Conservation (phyloP, 331 rosid species). For the Pyracantha coccinea region DNA sequence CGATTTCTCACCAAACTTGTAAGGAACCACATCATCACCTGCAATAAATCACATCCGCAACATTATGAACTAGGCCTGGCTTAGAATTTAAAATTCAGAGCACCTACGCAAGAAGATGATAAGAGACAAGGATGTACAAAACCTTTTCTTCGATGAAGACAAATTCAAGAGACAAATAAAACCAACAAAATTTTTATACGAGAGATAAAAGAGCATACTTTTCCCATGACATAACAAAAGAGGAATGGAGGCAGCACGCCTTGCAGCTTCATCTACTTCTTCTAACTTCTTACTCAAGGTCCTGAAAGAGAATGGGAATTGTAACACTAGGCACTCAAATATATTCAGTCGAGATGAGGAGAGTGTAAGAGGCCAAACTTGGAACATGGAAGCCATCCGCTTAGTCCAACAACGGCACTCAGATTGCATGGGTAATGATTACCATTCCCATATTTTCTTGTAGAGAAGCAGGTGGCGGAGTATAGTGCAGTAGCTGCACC, state of each 20-base stretch:
- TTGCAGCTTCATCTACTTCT: conserved; percentile 51
- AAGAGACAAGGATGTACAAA: background rate
- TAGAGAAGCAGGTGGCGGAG: conserved; percentile 66
- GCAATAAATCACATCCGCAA: conserved; percentile 16
- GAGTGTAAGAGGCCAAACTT: conserved; percentile 41
- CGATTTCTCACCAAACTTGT: conserved; percentile 85
- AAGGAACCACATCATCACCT: conserved; percentile 79
- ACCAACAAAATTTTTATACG: background rate
- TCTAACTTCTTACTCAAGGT: conserved; percentile 55
- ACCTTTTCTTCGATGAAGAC: background rate
- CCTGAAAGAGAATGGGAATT: conserved; percentile 40
- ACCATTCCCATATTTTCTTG: conserved; percentile 63
- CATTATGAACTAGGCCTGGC: background rate
- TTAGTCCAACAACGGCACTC: conserved; percentile 80
- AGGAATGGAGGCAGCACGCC: conserved; percentile 77
- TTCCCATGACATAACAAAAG: conserved; percentile 89
- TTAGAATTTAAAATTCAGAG: background rate
- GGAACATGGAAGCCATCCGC: conserved; percentile 99
- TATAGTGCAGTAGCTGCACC: conserved; percentile 96
- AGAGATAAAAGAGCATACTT: conserved; percentile 32
- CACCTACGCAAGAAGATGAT: background rate
- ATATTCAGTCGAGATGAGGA: background rate
- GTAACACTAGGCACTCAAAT: conserved; percentile 4
- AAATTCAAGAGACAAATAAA: background rate
- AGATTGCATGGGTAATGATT: conserved; percentile 65